phyloP scores from a whole-genome alignment of 257 asterid species.

The Fraxinus excelsior region DNA sequence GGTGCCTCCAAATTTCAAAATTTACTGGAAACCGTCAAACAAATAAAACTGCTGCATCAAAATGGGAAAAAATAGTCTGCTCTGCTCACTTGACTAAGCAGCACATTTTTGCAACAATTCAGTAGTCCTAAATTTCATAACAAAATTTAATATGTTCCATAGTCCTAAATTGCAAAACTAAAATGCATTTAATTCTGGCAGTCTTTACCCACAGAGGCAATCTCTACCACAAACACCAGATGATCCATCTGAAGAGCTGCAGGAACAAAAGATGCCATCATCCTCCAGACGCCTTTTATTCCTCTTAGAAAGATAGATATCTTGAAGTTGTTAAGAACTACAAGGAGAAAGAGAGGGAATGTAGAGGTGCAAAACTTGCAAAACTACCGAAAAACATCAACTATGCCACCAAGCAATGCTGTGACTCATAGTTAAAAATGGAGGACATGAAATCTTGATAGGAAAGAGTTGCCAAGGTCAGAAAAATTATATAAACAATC shows the following conservation, averaged over 20 bases:
- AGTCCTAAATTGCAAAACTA: slow-evolving; percentile 16
- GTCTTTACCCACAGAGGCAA: slow-evolving; percentile 86
- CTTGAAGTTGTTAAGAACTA: slow-evolving; percentile 55
- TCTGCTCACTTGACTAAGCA: too few relatives aligned
- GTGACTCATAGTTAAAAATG: slow-evolving; percentile 7
- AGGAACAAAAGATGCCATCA: slow-evolving; percentile 88
- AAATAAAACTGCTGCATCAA: not conserved
- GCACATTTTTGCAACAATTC: not conserved
- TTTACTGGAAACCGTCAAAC: not conserved
- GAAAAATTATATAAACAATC: slow-evolving; percentile 6
- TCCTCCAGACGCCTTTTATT: slow-evolving; percentile 76
- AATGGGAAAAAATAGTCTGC: not conserved
- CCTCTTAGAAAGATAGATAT: slow-evolving; percentile 79
- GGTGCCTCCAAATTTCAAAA: not conserved
- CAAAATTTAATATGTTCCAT: slow-evolving; percentile 5
- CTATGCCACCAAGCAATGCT: not conserved
- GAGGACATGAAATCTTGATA: not conserved
- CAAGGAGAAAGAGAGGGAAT: slow-evolving; percentile 22
- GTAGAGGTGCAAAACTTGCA: not conserved
- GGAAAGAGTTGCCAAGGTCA: not conserved
- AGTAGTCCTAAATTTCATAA: not conserved
- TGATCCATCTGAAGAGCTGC: slow-evolving; percentile 72
- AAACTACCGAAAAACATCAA: slow-evolving; percentile 4
- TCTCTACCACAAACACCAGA: slow-evolving; percentile 76
- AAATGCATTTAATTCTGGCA: slow-evolving; percentile 15